A percentile compares a stretch with the other conserved stretches of the same genome.
Conservation (phyloP, 176 grass and related monocot species). For the Triticum turgidum region DNA sequence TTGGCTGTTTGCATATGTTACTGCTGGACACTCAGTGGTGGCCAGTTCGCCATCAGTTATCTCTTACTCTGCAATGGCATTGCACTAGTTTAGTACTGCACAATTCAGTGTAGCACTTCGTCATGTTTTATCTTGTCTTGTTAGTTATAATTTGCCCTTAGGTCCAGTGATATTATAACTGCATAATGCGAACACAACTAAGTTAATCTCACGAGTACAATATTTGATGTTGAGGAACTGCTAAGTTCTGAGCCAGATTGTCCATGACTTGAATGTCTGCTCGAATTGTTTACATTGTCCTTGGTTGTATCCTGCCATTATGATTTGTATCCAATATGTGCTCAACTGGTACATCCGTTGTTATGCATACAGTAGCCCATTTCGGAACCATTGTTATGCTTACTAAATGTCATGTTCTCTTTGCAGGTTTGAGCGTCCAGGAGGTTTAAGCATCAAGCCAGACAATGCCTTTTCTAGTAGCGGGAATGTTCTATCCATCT, state of each 20-base stretch:
- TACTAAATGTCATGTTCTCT: neutral
- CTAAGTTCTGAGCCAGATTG: neutral
- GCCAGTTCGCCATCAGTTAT: neutral
- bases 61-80: neutral
- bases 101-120: too few relatives aligned
- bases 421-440: constrained; percentile 65
- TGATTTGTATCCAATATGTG: neutral
- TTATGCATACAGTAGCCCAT: neutral
- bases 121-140: neutral
- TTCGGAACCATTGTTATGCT: neutral
- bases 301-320: neutral
- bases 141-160: neutral
- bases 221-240: neutral
- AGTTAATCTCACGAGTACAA: neutral
- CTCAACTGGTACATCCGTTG: neutral
- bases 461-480: neutral
- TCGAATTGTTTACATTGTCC: neutral
- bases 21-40: neutral
- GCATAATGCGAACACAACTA: neutral
- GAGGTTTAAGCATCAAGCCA: constrained; percentile 48
- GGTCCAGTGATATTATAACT: neutral
- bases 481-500: neutral
- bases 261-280: neutral
- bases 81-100: neutral
- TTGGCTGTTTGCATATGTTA: neutral